A percentile compares a stretch with the other conserved stretches of the same genome.
These are phyloP conservation scores for Curvularia eragrostidis DNA, from an alignment of 2,329 filamentous ascomycete species.

Conservation along the genomic window DNA sequence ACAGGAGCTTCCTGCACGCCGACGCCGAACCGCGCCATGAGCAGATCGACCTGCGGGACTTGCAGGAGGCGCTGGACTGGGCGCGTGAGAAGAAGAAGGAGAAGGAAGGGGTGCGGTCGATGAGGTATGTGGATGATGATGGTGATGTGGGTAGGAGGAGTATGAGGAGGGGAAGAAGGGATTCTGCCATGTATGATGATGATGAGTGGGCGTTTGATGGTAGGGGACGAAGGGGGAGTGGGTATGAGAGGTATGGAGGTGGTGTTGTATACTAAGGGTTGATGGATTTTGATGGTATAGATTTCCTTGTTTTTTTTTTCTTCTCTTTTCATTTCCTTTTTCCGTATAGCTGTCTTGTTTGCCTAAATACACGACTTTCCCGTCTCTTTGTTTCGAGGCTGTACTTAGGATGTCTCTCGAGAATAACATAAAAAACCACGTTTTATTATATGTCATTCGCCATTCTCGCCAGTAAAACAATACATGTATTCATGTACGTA, in stretches of 20 bases:
- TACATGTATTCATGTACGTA: no score
- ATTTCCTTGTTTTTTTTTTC: not conserved
- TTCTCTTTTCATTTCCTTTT: not conserved
- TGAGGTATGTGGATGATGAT: not conserved
- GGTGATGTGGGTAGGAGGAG: no score
- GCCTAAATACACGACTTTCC: no score
- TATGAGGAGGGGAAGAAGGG: not conserved
- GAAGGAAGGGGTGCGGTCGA: not conserved
- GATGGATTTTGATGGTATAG: not conserved
- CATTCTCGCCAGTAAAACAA: no score
- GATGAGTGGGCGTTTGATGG: slow-evolving; percentile 14
- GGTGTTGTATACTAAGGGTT: not conserved
- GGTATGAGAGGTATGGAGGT: slow-evolving; percentile 1
- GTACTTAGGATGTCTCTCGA: no score
- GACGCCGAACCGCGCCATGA: no score
- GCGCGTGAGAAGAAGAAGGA: slow-evolving; percentile 12
- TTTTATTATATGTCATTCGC: no score
- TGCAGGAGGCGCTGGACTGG: slow-evolving; percentile 13
- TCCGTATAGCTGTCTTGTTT: not conserved
- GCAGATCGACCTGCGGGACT: slow-evolving; percentile 3
- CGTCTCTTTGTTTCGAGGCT: no score
- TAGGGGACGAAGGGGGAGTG: not conserved
- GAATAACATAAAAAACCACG: no score
- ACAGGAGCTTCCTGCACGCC: no score
- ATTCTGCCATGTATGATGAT: slow-evolving; percentile 3